phyloP scores from a whole-genome alignment of 2,329 filamentous ascomycete genomes.

The Arthrobotrys sphaeroides region DNA sequence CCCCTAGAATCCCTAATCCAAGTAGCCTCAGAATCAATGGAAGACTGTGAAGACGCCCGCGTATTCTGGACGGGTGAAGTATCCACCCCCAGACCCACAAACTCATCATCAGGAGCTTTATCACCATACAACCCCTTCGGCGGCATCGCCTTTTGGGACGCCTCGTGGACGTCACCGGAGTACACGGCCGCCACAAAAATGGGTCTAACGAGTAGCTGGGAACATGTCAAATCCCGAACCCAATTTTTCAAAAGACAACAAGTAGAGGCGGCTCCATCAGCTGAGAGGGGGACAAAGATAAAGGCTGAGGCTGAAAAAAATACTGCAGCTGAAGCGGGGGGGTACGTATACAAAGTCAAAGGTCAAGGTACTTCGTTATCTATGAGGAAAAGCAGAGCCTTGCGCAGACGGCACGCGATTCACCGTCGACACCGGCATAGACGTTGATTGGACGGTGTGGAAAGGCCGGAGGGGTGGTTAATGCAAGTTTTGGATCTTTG shows the following conservation, averaged over 20 bases:
- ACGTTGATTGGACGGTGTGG: neutral
- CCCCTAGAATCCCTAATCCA: slow-evolving; percentile 17
- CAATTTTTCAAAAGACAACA: slow-evolving; percentile 23
- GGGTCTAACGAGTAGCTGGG: slow-evolving; percentile 15
- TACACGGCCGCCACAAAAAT: slow-evolving; percentile 22
- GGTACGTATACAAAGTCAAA: neutral
- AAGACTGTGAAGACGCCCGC: slow-evolving; percentile 41
- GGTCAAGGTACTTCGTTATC: neutral
- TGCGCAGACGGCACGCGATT: neutral
- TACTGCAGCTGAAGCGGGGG: neutral
- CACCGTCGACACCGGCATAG: neutral
- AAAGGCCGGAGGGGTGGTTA: neutral
- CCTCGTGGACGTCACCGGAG: slow-evolving; percentile 46
- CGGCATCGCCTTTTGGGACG: slow-evolving; percentile 47
- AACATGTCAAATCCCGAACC: neutral
- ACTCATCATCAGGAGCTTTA: neutral
- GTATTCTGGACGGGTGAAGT: slow-evolving; percentile 20
- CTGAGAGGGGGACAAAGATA: neutral
- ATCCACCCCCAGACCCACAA: neutral
- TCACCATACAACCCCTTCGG: slow-evolving; percentile 47
- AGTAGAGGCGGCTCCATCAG: too few relatives aligned
- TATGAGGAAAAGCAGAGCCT: neutral
- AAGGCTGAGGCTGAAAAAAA: neutral
- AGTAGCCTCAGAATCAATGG: slow-evolving; percentile 25
- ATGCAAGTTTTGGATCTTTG: neutral